Base-by-base conservation (phyloP, 345 rosid genomes). In the Lepidium africanum region DNA sequence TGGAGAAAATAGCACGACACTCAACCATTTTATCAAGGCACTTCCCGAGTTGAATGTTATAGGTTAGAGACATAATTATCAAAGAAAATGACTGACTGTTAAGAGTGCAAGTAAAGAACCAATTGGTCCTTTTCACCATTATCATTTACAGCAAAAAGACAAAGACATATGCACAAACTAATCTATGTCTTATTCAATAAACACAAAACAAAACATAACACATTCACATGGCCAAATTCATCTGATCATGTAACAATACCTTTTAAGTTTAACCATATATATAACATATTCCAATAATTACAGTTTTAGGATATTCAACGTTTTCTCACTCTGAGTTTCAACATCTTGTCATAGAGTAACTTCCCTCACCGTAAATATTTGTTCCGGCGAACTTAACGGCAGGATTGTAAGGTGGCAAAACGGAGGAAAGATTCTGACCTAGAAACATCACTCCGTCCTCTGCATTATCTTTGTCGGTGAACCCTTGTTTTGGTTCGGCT, bases 401-500 rank as follows among this genome's bases (percentile, higher is more conserved):
- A 30, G 16, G 27, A 30, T 65, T 10, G 40, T 48, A 32, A 5
- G 77, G 47, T 49, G 71, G 49, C 61, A 51, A 42, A 33, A 59
- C 77, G 2, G 77, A 66, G 13, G 77, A 73, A 43, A 73, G 72
- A 23, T 50, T 51, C 67, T 73, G 67, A 66, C 77, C 72, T 58
- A 66, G 67, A 73, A 73, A 73, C 72, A 59, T 59, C 35, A 66
- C 77, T 66, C 54, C 52, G 49, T 66, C 55, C 55, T 50, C 62
- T n/a, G 17, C 48, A 66, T 42, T 51, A 42, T 32, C 56, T 1
- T 1, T 66, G 61, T 66, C 41, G 55, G 55, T 66, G 40, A 66
- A 14, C 59, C 71, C 66, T 57, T 39, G 65, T 40, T 48, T 65
- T 4, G 65, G 17, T 5, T 32, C 66, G 12, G 50, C 45, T 12